A percentile compares a stretch with the other conserved stretches of the same genome.
Evolutionary conservation across 192 early-diverging fungal species (phyloP).

Genomic region (Coemansia asiatica): DNA sequence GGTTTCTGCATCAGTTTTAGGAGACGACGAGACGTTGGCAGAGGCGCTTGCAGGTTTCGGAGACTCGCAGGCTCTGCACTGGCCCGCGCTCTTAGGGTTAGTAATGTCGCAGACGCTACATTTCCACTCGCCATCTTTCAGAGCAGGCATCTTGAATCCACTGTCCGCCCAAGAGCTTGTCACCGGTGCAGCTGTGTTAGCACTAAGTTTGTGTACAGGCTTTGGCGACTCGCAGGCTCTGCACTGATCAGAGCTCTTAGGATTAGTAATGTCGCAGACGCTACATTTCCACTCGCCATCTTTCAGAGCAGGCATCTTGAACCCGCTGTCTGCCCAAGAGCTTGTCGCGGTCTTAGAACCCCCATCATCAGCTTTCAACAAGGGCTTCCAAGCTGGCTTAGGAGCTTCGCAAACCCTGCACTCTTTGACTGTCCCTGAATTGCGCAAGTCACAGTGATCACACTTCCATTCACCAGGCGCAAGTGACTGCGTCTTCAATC

Average conservation of each 20-base stretch:
- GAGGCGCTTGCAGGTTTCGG: constrained; percentile 3
- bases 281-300: constrained; percentile 33
- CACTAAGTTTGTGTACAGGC: neutral
- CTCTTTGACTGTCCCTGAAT: constrained; percentile 7
- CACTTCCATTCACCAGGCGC: constrained; percentile 34
- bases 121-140: constrained; percentile 20
- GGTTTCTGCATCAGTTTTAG: neutral
- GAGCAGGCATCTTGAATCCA: neutral
- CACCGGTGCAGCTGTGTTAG: constrained; percentile 2
- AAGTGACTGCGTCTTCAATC: constrained; percentile 3
- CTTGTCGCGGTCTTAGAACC: neutral
- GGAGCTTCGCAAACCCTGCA: constrained; percentile 32
- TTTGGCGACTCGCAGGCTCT: constrained; percentile 27
- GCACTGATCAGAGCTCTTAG: constrained; percentile 16
- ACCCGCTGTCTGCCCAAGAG: constrained; percentile 9
- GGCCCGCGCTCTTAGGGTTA: neutral
- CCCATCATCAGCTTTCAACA: neutral
- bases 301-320: constrained; percentile 4
- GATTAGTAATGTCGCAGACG: constrained; percentile 20
- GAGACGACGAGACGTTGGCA: neutral
- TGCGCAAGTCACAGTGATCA: constrained; percentile 27
- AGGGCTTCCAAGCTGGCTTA: constrained; percentile 1
- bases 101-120: constrained; percentile 17
- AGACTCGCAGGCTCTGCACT: constrained; percentile 12
- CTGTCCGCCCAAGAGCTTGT: constrained; percentile 11